These are phyloP conservation scores for Achaetomium macrosporum DNA, from an alignment of 2,329 filamentous ascomycete species.

Conservation along the genomic window DNA sequence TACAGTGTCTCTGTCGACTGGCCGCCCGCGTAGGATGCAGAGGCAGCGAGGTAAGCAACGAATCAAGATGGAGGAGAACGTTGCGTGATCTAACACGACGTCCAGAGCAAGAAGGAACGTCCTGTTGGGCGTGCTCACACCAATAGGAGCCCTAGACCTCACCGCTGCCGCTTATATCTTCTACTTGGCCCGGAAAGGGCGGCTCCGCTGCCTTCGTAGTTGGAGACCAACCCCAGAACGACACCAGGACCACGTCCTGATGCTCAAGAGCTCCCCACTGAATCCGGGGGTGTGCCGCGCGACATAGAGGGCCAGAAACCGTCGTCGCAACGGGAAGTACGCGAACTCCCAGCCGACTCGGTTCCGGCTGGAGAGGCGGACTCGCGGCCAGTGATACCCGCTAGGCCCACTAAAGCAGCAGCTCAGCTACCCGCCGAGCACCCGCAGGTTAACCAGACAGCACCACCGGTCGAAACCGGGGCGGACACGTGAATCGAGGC, in stretches of 20 bases:
- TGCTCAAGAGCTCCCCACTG: not conserved
- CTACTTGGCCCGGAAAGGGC: not conserved
- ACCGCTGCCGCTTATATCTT: not conserved
- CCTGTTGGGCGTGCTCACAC: not conserved
- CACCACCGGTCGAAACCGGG: too few species aligned
- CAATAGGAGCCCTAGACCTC: not conserved
- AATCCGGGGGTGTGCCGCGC: not conserved
- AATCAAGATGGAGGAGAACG: not conserved
- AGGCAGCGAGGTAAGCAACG: not conserved
- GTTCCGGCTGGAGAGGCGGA: not conserved
- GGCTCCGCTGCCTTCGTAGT: not conserved
- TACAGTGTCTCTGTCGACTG: not conserved
- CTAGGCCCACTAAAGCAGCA: too few species aligned
- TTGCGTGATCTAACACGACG: not conserved
- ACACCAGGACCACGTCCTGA: not conserved
- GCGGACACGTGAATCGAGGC: too few species aligned
- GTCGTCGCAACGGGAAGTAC: too few species aligned
- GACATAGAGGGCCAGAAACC: not conserved
- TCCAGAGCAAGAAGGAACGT: not conserved
- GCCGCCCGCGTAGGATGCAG: not conserved
- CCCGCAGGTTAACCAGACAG: too few species aligned
- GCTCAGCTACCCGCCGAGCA: too few species aligned
- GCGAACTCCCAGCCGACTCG: not conserved
- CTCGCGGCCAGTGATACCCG: not conserved
- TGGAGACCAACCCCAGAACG: not conserved